Conservation (phyloP, 345 rosid species). For the Eutrema heterophyllum region DNA sequence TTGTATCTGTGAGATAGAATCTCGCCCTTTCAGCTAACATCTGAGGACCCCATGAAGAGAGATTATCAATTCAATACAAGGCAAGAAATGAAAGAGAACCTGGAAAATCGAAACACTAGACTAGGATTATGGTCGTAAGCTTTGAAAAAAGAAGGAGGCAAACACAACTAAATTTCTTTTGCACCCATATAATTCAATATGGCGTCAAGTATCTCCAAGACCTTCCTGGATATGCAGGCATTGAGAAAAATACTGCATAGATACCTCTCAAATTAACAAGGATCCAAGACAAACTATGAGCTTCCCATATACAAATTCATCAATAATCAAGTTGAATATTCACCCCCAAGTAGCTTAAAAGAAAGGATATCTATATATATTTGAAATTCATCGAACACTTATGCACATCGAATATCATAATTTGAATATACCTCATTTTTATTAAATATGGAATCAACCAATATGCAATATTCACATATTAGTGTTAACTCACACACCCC, state of each 20-base stretch:
- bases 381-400: too few relatives aligned
- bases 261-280: not conserved
- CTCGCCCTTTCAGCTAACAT: slow-evolving; percentile 51
- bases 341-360: too few relatives aligned
- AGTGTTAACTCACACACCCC: not conserved
- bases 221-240: not conserved
- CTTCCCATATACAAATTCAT: too few relatives aligned
- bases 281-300: not conserved
- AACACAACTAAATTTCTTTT: not conserved
- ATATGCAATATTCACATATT: not conserved
- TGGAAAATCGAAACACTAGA: not conserved
- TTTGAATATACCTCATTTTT: not conserved
- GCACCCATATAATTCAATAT: not conserved
- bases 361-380: too few relatives aligned
- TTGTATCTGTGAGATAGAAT: slow-evolving; percentile 38
- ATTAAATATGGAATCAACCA: not conserved
- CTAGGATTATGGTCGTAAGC: not conserved
- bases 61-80: slow-evolving; percentile 3
- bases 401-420: too few relatives aligned
- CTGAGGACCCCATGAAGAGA: slow-evolving; percentile 38
- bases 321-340: too few relatives aligned
- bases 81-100: not conserved
- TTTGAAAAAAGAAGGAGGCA: not conserved
- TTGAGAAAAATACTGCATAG: not conserved
- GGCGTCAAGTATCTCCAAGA: not conserved